Evolutionary conservation across 1,139 yeast species (phyloP).

Genomic region (Hanseniaspora sp.): DNA sequence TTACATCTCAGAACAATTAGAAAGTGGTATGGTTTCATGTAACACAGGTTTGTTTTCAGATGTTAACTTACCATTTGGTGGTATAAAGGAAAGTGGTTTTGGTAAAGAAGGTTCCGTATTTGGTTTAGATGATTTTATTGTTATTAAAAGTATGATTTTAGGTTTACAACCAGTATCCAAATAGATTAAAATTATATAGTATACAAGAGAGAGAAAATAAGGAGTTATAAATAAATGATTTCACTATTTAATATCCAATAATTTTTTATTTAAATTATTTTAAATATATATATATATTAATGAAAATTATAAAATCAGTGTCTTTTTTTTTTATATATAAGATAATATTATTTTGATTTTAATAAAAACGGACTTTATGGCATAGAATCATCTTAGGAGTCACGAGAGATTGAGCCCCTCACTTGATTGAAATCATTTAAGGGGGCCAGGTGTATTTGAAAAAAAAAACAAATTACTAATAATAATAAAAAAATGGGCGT

Average conservation of each 20-base stretch:
- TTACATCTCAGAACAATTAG: constrained; percentile 58
- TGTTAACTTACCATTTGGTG: constrained; percentile 67
- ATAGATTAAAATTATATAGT: neutral
- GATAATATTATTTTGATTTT: too few species aligned
- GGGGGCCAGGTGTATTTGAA: too few species aligned
- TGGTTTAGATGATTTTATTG: constrained; percentile 65
- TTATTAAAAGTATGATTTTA: constrained; percentile 49
- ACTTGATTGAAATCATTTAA: too few species aligned
- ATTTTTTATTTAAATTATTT: neutral
- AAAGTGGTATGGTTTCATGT: constrained; percentile 73
- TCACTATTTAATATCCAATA: neutral
- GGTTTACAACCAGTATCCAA: constrained; percentile 28
- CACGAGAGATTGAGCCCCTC: too few species aligned
- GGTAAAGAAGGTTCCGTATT: constrained; percentile 73
- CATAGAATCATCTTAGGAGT: too few species aligned
- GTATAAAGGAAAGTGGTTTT: constrained; percentile 67
- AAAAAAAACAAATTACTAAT: too few species aligned
- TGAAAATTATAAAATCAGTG: too few species aligned
- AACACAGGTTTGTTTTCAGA: constrained; percentile 68
- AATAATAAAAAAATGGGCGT: too few species aligned
- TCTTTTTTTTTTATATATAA: too few species aligned
- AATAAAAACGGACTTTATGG: too few species aligned
- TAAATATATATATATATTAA: too few species aligned
- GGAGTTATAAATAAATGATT: neutral
- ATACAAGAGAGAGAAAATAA: too few species aligned